Base-by-base conservation (phyloP, 73 alveolate genomes). In the Durusdinium trenchii region DNA sequence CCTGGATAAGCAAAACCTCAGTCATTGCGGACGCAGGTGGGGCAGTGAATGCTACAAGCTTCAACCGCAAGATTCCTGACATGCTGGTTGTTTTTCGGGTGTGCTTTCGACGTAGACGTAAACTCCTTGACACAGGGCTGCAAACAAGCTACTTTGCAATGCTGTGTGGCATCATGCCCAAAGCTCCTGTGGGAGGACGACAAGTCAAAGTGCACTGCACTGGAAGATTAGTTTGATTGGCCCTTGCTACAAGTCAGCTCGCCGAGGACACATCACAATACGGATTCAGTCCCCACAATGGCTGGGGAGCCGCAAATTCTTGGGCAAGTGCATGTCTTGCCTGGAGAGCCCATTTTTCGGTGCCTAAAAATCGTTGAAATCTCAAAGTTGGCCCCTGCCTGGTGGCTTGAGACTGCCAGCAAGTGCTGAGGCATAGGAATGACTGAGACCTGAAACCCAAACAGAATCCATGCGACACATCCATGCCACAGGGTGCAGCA, bases 1-100 rank as follows among this genome's bases (percentile, higher is more conserved):
- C 61, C 98, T 46, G 87, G 98, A 67, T 35, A 91, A n/a, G 76
- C 98, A 91, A 91, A 91, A 91, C 98, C 98, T 91, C 54, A 12
- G 54, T 30, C 36, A 3, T 0, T 47, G 71, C 47, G 91, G 47
- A 46, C 36, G 50, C n/a, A 57, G 23, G n/a, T n/a, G n/a, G n/a
- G n/a, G n/a, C n/a, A n/a, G n/a, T n/a, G n/a, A n/a, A n/a, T n/a
- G n/a, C n/a, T n/a, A n/a, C n/a, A n/a, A n/a, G n/a, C n/a, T n/a
- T n/a, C n/a, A n/a, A n/a, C n/a, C n/a, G n/a, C n/a, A n/a, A n/a
- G n/a, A n/a, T n/a, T n/a, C n/a, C n/a, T n/a, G n/a, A n/a, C n/a
- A n/a, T n/a, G n/a, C n/a, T n/a, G n/a, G n/a, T n/a, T n/a, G n/a
- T n/a, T n/a, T n/a, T n/a, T n/a, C n/a, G n/a, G n/a, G n/a, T n/a